Evolutionary conservation across 306 rosid genomes (phyloP).

Genomic region (Alnus glutinosa): DNA sequence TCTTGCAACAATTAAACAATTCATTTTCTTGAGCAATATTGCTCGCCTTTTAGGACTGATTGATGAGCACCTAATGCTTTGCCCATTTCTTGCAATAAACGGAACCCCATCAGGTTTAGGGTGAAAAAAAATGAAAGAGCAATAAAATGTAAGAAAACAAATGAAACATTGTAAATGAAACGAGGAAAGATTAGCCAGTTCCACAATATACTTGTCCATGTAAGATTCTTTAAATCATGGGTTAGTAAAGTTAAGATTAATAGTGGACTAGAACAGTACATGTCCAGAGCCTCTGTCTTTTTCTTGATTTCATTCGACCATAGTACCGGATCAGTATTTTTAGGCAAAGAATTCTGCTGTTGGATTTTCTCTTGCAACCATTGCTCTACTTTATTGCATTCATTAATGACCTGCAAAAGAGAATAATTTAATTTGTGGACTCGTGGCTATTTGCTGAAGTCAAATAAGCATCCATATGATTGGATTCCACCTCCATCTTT

Average conservation of each 20-base stretch:
- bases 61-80: not conserved
- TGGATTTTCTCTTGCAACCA: not conserved
- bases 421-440: not conserved
- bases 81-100: not conserved
- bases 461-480: not conserved
- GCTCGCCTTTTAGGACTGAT: not conserved
- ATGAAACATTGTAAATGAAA: not conserved
- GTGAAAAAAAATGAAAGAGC: not conserved
- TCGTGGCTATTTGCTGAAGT: not conserved
- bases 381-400: conserved; percentile 4
- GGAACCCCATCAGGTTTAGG: no score
- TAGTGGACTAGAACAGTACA: not conserved
- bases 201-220: not conserved
- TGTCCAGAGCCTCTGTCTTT: not conserved
- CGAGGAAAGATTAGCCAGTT: not conserved
- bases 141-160: not conserved
- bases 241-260: not conserved
- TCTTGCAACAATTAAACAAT: not conserved
- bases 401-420: not conserved
- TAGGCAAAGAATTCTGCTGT: conserved; percentile 5
- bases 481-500: no score
- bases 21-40: not conserved
- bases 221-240: not conserved
- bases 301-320: conserved; percentile 3
- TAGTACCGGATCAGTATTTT: not conserved